phyloP scores from a whole-genome alignment of 345 rosid genomes.

The Arabis alpina region DNA sequence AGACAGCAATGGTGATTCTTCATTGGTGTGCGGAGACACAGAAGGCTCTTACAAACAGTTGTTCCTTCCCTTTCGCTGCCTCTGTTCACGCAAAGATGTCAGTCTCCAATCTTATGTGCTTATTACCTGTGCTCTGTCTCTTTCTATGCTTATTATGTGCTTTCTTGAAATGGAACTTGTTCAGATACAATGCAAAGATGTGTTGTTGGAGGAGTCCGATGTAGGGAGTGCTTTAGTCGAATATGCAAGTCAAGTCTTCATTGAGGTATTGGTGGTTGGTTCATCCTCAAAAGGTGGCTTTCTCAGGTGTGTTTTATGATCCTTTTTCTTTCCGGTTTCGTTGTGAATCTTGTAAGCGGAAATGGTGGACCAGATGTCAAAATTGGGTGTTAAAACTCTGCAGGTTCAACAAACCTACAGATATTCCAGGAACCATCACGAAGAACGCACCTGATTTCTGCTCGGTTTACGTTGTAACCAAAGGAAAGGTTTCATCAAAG shows the following conservation, averaged over 20 bases:
- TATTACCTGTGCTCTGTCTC: slow-evolving; percentile 8
- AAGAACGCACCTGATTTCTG: slow-evolving; percentile 89
- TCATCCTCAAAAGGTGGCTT: slow-evolving; percentile 69
- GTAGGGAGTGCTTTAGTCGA: slow-evolving; percentile 72
- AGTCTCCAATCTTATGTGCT: slow-evolving; percentile 12
- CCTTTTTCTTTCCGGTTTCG: slow-evolving; percentile 6
- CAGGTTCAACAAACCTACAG: slow-evolving; percentile 67
- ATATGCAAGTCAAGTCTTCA: slow-evolving; percentile 52
- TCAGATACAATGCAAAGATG: slow-evolving; percentile 85
- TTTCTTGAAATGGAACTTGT: slow-evolving; percentile 10
- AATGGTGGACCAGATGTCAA: slow-evolving; percentile 15
- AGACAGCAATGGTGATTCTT: slow-evolving; percentile 40
- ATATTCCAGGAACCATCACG: slow-evolving; percentile 59
- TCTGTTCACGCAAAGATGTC: slow-evolving; percentile 89
- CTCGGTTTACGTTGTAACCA: slow-evolving; percentile 66
- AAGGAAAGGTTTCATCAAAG: slow-evolving; percentile 76
- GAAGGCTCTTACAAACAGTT: slow-evolving; percentile 66
- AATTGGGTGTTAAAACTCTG: slow-evolving; percentile 28
- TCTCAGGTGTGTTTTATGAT: slow-evolving; percentile 57
- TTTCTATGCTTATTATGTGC: slow-evolving; percentile 23
- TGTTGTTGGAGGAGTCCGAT: slow-evolving; percentile 77
- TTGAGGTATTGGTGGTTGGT: slow-evolving; percentile 75
- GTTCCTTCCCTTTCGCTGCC: slow-evolving; percentile 91
- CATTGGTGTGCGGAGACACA: slow-evolving; percentile 48
- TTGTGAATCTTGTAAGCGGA: neutral